phyloP scores from a whole-genome alignment of 768 basidiomycete species.

The Amanita fuliginea region DNA sequence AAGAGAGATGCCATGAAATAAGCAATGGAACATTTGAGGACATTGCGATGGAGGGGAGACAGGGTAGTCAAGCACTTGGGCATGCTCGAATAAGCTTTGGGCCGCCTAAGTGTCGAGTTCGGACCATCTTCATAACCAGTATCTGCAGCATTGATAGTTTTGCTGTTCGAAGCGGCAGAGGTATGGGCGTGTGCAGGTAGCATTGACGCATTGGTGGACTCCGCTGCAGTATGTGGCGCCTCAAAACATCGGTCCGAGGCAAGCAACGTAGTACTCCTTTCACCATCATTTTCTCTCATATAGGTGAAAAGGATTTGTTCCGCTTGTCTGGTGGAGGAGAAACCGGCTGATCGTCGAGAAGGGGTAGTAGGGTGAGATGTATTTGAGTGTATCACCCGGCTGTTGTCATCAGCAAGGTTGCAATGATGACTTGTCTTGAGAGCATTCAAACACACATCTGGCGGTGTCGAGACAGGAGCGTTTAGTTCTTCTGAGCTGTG shows the following conservation, averaged over 20 bases:
- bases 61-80: not conserved
- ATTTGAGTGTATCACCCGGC: not conserved
- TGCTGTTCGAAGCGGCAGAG: not conserved
- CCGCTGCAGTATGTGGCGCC: not conserved
- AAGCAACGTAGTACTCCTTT: conserved; percentile 15
- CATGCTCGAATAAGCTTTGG: not conserved
- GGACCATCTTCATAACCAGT: not conserved
- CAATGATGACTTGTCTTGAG: not conserved
- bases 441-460: not conserved
- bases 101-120: not conserved
- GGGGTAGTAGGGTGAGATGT: not conserved
- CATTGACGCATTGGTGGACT: not conserved
- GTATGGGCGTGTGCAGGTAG: not conserved
- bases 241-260: conserved; percentile 2
- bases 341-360: not conserved
- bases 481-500: not conserved
- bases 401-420: not conserved
- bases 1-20: conserved; percentile 88
- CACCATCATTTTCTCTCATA: conserved; percentile 58
- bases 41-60: conserved; percentile 42
- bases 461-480: not conserved
- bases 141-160: not conserved
- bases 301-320: conserved; percentile 47
- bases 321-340: conserved; percentile 15
- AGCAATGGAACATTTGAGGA: conserved; percentile 85